phyloP scores from a whole-genome alignment of 2,329 filamentous ascomycete genomes.

The Ceratocystis huliohia region DNA sequence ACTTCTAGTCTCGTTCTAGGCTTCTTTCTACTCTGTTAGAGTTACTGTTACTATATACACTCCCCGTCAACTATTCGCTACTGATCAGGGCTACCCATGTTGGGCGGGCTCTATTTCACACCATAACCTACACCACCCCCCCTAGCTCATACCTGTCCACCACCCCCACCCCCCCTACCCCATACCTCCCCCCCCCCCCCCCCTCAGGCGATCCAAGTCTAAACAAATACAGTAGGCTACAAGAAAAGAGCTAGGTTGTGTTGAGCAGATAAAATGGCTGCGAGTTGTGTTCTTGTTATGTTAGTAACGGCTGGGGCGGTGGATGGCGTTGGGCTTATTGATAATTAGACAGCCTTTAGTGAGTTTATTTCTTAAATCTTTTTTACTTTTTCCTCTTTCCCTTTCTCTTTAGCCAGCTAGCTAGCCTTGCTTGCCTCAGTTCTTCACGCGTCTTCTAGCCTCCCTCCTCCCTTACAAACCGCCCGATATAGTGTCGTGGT shows the following conservation, averaged over 20 bases:
- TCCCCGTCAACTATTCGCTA: neutral
- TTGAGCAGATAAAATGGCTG: neutral
- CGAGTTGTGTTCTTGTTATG: neutral
- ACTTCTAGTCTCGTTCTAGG: constrained; percentile 1
- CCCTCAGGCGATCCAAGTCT: neutral
- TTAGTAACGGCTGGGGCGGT: neutral
- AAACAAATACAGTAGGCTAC: neutral
- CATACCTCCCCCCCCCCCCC: neutral
- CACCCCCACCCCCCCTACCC: neutral
- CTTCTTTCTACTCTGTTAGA: neutral
- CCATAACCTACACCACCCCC: neutral
- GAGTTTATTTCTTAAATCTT: too few species aligned
- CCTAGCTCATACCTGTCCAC: neutral
- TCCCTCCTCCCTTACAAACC: too few species aligned
- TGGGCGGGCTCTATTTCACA: neutral
- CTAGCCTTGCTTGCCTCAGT: too few species aligned
- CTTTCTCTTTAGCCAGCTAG: too few species aligned
- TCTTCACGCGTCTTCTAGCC: too few species aligned
- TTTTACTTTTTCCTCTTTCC: too few species aligned
- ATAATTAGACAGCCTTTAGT: too few species aligned
- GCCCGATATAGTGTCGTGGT: too few species aligned
- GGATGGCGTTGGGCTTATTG: neutral
- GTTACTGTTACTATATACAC: neutral
- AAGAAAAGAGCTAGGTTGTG: neutral
- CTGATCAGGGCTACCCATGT: neutral